Percentiles rank a stretch among this genome's conserved stretches.
Evolutionary conservation across 805 yeast species (phyloP).

Genomic region (Ogataea ganodermae): DNA sequence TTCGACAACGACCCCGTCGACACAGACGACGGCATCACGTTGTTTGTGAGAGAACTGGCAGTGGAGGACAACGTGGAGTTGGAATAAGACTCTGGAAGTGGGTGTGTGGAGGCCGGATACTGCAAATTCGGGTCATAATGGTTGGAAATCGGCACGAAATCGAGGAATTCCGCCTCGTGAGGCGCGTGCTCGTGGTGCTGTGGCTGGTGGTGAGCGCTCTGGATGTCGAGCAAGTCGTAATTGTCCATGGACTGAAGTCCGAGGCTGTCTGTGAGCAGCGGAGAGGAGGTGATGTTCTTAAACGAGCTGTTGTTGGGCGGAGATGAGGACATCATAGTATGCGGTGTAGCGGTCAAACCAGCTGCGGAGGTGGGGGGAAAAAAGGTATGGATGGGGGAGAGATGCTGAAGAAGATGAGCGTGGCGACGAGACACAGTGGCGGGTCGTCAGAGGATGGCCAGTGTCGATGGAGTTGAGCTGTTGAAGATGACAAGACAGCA

Average conservation of each 20-base stretch:
- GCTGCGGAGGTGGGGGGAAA: conserved; percentile 3
- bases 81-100: conserved; percentile 36
- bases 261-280: conserved; percentile 24
- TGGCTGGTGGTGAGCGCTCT: conserved; percentile 2
- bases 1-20: conserved; percentile 24
- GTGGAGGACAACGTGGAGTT: conserved; percentile 36
- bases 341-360: conserved; percentile 5
- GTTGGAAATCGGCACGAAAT: conserved; percentile 33
- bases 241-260: conserved; percentile 22
- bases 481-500: conserved; percentile 5
- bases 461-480: neutral
- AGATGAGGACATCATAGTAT: conserved; percentile 38
- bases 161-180: conserved; percentile 24
- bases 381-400: neutral
- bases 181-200: conserved; percentile 4
- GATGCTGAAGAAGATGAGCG: too few relatives aligned
- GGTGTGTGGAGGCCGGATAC: conserved; percentile 25
- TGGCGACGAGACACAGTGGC: neutral
- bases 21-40: conserved; percentile 17
- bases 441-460: neutral
- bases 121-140: conserved; percentile 30
- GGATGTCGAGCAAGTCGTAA: conserved; percentile 17
- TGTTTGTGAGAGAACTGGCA: conserved; percentile 23
- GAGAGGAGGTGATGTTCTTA: conserved; percentile 27
- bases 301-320: conserved; percentile 31